Conservation (phyloP, 2,329 filamentous ascomycete species). For the Hysterium pulicare region DNA sequence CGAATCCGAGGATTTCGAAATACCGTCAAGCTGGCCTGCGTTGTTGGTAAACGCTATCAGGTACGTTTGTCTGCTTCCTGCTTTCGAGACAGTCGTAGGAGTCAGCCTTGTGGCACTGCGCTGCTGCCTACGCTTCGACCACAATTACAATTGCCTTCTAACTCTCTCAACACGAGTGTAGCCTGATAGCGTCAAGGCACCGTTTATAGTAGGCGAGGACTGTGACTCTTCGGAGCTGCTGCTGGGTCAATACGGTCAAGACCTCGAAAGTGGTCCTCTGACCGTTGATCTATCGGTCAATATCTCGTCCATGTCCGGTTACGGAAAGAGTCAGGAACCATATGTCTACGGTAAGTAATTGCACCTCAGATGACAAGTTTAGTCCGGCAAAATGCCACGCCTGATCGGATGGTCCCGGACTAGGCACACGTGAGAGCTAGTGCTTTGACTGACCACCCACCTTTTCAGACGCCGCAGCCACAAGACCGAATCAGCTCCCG, state of each 20-base stretch:
- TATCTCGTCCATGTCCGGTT: slow-evolving; percentile 75
- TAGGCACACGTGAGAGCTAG: slow-evolving; percentile 35
- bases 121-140: slow-evolving; percentile 28
- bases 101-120: slow-evolving; percentile 13
- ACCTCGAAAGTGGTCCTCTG: slow-evolving; percentile 50
- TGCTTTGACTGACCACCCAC: slow-evolving; percentile 46
- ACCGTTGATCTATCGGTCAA: slow-evolving; percentile 37
- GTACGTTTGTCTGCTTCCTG: slow-evolving; percentile 21
- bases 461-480: slow-evolving; percentile 56
- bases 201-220: slow-evolving; percentile 25
- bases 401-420: slow-evolving; percentile 33
- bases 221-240: slow-evolving; percentile 19
- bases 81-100: slow-evolving; percentile 12
- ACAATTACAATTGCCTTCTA: slow-evolving; percentile 28
- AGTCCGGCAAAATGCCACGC: slow-evolving; percentile 32
- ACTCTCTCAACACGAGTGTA: slow-evolving; percentile 13
- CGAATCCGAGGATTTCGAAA: slow-evolving; percentile 16
- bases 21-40: slow-evolving; percentile 36
- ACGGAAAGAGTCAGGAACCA: slow-evolving; percentile 70
- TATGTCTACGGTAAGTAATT: slow-evolving; percentile 74
- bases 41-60: slow-evolving; percentile 32
- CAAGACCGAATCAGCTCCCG: slow-evolving; percentile 58
- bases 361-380: slow-evolving; percentile 40
- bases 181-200: slow-evolving; percentile 31
- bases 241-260: slow-evolving; percentile 29